Evolutionary conservation across 2,329 filamentous ascomycete species (phyloP), one percentile per base, ranked within the genome.

Genomic region (Verticillium dahliae): DNA sequence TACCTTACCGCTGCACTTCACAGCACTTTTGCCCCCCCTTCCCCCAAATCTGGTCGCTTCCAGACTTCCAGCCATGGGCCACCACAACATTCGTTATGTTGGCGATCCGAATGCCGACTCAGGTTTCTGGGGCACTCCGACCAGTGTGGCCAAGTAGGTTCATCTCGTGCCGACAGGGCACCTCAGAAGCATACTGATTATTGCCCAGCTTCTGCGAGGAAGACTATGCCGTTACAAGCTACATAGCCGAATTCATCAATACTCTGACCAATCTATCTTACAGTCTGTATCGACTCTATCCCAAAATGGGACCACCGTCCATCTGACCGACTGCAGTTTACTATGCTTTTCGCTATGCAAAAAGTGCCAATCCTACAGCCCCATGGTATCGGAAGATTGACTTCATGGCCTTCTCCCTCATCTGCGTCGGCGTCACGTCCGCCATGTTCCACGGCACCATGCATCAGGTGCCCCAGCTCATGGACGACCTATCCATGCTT

Each of bases 401-500:
- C 66, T 74, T 76, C 61, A 75, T 79, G 70, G 75, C 79, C 27
- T 13, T 74, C 31, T 72, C 75, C 5, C 74, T 80, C 35, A 65
- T 80, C 38, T 50, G 73, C 6, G 72, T 81, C 38, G 79, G 80
- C 59, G 58, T 79, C 52, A 71, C 71, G 33, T 82, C 79, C 1
- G 74, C 76, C 57, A 58, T 74, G 11, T 81, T 77, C 66, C 80
- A 81, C 65, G 78, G 77, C 37, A 75, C 76, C 7, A 72, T 81
- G 18, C 77, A 73, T 59, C 76, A 78, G 57, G 68, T 68, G 1
- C 68, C 77, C 6, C 75, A 81, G 65, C 79, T 78, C 62, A 78
- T 76, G 64, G 84, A 86, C 65, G 84, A 87, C 66, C 72, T 86
- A n/a, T 81, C 81, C 60, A 86, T 85, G 84, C 77, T 85, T 35